Conservation (phyloP, 352 stramenopile species). For the Globisporangium recalcitrans region DNA sequence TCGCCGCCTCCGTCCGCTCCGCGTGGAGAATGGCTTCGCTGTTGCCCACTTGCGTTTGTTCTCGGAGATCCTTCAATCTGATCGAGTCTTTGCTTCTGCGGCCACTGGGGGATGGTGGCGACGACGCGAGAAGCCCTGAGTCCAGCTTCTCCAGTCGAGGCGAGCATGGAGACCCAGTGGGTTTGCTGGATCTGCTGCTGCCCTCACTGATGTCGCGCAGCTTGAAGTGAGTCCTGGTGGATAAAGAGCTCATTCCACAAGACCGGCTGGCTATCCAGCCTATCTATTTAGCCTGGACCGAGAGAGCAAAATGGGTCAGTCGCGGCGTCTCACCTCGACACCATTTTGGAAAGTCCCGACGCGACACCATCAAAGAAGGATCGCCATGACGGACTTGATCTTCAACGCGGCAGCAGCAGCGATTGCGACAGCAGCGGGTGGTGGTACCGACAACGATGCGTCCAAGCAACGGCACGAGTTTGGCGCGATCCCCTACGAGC, state of each 20-base stretch:
- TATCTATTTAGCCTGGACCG: neutral
- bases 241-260: conserved; percentile 3
- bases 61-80: conserved; percentile 38
- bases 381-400: conserved; percentile 5
- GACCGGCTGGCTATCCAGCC: neutral
- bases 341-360: neutral
- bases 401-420: conserved; percentile 7
- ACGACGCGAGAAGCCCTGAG: neutral
- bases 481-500: conserved; percentile 32
- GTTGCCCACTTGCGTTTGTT: conserved; percentile 22
- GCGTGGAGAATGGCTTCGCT: conserved; percentile 19
- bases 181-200: neutral
- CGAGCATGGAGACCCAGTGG: neutral
- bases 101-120: neutral
- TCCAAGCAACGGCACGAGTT: conserved; percentile 5
- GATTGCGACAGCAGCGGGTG: neutral
- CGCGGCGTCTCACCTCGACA: neutral
- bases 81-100: conserved; percentile 3
- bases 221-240: neutral
- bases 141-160: conserved; percentile 8
- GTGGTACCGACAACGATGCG: neutral
- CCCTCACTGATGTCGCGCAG: neutral
- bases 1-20: conserved; percentile 24
- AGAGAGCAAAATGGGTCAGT: neutral
- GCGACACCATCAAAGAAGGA: neutral